phyloP scores from a whole-genome alignment of 1,284 basidiomycete genomes.

The Irpex sp. region DNA sequence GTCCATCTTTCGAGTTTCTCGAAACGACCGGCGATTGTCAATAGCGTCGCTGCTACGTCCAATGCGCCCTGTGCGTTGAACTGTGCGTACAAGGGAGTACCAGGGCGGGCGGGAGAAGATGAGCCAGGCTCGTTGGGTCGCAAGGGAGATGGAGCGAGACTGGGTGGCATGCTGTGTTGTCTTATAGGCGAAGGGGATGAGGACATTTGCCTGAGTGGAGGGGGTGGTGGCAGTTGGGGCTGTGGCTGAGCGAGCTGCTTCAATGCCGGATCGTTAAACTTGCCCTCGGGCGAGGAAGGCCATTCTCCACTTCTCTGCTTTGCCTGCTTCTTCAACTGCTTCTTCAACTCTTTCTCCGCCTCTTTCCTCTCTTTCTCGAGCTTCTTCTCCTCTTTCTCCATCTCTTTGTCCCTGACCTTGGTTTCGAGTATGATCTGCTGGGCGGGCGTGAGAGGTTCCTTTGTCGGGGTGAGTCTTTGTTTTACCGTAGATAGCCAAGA shows the following conservation, averaged over 20 bases:
- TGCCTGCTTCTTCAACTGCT: slow-evolving; percentile 22
- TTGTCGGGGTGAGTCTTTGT: slow-evolving; percentile 71
- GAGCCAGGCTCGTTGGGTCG: slow-evolving; percentile 40
- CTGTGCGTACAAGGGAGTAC: slow-evolving; percentile 69
- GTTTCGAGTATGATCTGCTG: slow-evolving; percentile 74
- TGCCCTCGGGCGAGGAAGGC: slow-evolving; percentile 48
- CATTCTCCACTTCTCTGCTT: slow-evolving; percentile 38
- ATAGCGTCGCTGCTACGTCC: slow-evolving; percentile 66
- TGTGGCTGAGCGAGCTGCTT: slow-evolving; percentile 36
- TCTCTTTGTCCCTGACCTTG: slow-evolving; percentile 56
- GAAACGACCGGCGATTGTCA: slow-evolving; percentile 67
- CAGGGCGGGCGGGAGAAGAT: slow-evolving; percentile 57
- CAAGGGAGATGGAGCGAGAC: slow-evolving; percentile 56
- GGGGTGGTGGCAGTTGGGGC: slow-evolving; percentile 29
- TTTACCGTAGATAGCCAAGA: slow-evolving; percentile 71
- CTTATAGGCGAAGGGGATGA: slow-evolving; percentile 56
- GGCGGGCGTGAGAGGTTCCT: slow-evolving; percentile 72
- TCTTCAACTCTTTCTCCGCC: slow-evolving; percentile 31
- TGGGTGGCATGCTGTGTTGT: slow-evolving; percentile 51
- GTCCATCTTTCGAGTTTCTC: slow-evolving; percentile 87
- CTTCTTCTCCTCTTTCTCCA: slow-evolving; percentile 44
- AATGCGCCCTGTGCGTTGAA: slow-evolving; percentile 66
- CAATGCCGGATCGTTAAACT: slow-evolving; percentile 52
- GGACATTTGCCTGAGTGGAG: slow-evolving; percentile 39
- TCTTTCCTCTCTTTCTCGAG: slow-evolving; percentile 41